phyloP scores from a whole-genome alignment of 2,329 filamentous ascomycete species.

The Trichoderma hamatum region DNA sequence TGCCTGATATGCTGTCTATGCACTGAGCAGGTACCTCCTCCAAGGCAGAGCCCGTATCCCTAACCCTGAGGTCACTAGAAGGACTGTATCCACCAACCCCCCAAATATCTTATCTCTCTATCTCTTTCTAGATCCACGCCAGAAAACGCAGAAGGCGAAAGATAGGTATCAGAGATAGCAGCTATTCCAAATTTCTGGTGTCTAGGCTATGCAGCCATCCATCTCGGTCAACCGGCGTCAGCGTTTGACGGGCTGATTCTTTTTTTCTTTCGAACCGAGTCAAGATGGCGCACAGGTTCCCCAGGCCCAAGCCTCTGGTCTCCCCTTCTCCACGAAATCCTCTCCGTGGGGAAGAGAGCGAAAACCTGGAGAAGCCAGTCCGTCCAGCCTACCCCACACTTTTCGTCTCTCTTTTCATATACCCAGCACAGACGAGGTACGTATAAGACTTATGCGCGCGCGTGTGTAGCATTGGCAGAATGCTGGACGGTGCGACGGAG shows the following conservation, averaged over 20 bases:
- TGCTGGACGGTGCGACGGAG: neutral
- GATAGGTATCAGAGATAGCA: neutral
- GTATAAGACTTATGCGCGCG: neutral
- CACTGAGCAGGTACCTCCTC: neutral
- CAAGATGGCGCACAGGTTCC: slow-evolving; percentile 7
- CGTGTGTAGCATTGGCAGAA: neutral
- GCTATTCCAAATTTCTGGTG: neutral
- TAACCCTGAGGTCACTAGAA: neutral
- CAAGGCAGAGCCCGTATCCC: neutral
- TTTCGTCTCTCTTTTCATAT: neutral
- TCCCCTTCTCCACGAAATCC: slow-evolving; percentile 17
- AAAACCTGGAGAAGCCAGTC: slow-evolving; percentile 13
- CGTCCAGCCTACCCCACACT: slow-evolving; percentile 15
- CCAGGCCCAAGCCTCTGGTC: neutral
- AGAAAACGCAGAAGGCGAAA: neutral
- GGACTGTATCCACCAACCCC: slow-evolving; percentile 20
- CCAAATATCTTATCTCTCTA: slow-evolving; percentile 23
- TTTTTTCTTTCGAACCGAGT: neutral
- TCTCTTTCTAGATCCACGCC: slow-evolving; percentile 11
- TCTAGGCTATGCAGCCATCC: neutral
- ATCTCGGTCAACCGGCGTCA: neutral
- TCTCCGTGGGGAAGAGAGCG: slow-evolving; percentile 16
- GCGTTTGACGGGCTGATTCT: neutral
- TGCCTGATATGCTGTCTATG: neutral
- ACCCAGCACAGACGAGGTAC: neutral